These are phyloP conservation scores for Leccinellum rugosiceps DNA, from an alignment of 768 basidiomycete species.

Conservation along the genomic window DNA sequence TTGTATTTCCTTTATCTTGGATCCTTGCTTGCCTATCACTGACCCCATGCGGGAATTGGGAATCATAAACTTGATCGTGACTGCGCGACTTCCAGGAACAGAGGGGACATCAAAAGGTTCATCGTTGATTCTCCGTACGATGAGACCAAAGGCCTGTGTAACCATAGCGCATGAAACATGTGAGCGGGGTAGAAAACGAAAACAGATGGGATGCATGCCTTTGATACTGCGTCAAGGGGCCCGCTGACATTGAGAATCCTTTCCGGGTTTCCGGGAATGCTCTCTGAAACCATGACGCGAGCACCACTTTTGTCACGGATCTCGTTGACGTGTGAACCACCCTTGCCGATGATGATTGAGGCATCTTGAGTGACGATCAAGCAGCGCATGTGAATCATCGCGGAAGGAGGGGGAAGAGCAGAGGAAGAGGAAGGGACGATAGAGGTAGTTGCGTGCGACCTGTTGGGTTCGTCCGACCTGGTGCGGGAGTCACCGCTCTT, in stretches of 20 bases:
- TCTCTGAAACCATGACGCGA: slow-evolving; percentile 95
- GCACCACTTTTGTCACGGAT: slow-evolving; percentile 98
- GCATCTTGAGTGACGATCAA: slow-evolving; percentile 99
- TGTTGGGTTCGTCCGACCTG: slow-evolving; percentile 35
- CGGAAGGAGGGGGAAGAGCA: slow-evolving; percentile 55
- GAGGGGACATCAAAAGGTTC: slow-evolving; percentile 98
- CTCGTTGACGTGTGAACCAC: slow-evolving; percentile 94
- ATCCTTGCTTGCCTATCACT: slow-evolving; percentile 95
- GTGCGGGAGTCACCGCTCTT: slow-evolving; percentile 38
- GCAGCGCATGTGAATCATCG: slow-evolving; percentile 95
- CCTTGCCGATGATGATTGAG: slow-evolving; percentile 97
- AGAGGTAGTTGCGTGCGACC: slow-evolving; percentile 46
- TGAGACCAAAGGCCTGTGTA: slow-evolving; percentile 93
- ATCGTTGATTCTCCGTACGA: slow-evolving; percentile 98
- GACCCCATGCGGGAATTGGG: slow-evolving; percentile 99
- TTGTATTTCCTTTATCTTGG: slow-evolving; percentile 99
- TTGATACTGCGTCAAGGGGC: slow-evolving; percentile 96
- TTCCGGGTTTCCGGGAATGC: slow-evolving; percentile 99
- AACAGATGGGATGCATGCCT: slow-evolving; percentile 50
- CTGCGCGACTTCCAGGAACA: slow-evolving; percentile 95
- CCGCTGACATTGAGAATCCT: slow-evolving; percentile 96
- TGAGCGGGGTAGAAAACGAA: background rate
- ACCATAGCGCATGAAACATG: background rate
- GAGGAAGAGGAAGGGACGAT: slow-evolving; percentile 48
- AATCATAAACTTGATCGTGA: slow-evolving; percentile 99